Conservation (phyloP, 169 alveolate species). For the Cryptosporidium ryanae region DNA sequence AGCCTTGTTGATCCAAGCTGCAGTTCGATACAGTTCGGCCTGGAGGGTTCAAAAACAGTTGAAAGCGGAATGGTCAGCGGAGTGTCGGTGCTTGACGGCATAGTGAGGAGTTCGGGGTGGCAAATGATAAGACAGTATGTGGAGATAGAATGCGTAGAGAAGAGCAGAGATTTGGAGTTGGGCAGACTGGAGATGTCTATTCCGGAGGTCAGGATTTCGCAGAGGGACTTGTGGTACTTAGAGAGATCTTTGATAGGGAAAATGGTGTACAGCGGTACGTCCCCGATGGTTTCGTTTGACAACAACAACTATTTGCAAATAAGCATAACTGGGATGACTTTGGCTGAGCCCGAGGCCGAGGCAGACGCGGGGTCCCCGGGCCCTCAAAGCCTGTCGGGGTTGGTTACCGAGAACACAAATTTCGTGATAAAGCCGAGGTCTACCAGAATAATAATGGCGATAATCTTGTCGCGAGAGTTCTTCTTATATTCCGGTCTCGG, state of each 20-base stretch:
- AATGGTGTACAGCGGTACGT: conserved; percentile 36
- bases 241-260: conserved; percentile 53
- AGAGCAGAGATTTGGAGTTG: conserved; percentile 17
- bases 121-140: conserved; percentile 53
- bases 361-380: no score
- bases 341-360: no score
- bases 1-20: conserved; percentile 1
- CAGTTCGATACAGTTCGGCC: conserved; percentile 11
- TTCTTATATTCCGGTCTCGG: conserved; percentile 33
- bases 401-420: conserved; percentile 59
- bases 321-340: conserved; percentile 26
- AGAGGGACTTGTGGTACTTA: conserved; percentile 68
- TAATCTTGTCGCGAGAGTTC: conserved; percentile 36
- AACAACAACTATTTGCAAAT: conserved; percentile 43
- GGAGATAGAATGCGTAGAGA: conserved; percentile 7
- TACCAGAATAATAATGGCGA: conserved; percentile 25
- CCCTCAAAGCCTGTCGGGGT: no score
- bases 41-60: neutral
- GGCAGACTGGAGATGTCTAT: conserved; percentile 31
- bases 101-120: conserved; percentile 35
- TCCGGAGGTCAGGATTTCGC: conserved; percentile 46
- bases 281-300: conserved; percentile 11
- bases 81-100: conserved; percentile 17
- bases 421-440: conserved; percentile 55
- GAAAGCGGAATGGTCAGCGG: conserved; percentile 12